These are phyloP conservation scores for Bipolaris gigantea DNA, from an alignment of 2,329 filamentous ascomycete species.

Conservation along the genomic window DNA sequence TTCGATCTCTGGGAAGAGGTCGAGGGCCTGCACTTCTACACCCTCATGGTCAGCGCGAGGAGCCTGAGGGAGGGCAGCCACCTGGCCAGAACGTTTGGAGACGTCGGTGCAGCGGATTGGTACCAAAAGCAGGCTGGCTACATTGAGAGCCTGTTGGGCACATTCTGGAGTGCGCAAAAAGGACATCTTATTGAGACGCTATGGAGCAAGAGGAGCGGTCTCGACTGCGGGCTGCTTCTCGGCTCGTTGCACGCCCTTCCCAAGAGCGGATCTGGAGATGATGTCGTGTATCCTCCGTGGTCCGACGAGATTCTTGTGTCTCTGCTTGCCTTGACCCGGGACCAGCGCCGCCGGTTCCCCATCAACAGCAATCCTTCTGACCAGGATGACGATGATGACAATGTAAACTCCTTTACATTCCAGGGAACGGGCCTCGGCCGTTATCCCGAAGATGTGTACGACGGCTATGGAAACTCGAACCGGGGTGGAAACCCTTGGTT, in stretches of 20 bases:
- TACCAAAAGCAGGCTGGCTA: slow-evolving; percentile 44
- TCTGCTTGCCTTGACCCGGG: slow-evolving; percentile 39
- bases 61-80: slow-evolving; percentile 42
- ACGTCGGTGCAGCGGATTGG: slow-evolving; percentile 44
- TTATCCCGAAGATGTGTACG: slow-evolving; percentile 50
- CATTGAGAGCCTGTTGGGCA: slow-evolving; percentile 37
- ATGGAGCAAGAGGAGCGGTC: slow-evolving; percentile 36
- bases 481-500: slow-evolving; percentile 48
- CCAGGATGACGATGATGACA: slow-evolving; percentile 16
- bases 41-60: slow-evolving; percentile 42
- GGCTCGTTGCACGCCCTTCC: slow-evolving; percentile 43
- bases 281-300: slow-evolving; percentile 37
- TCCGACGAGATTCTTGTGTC: slow-evolving; percentile 45
- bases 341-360: slow-evolving; percentile 44
- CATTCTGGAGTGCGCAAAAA: slow-evolving; percentile 45
- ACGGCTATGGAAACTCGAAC: slow-evolving; percentile 40
- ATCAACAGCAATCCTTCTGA: slow-evolving; percentile 38
- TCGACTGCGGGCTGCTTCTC: slow-evolving; percentile 46
- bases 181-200: slow-evolving; percentile 45
- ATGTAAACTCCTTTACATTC: slow-evolving; percentile 15
- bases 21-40: slow-evolving; percentile 49
- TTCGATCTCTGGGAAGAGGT: slow-evolving; percentile 54
- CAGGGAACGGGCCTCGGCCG: slow-evolving; percentile 46
- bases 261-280: slow-evolving; percentile 18
- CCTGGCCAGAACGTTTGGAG: slow-evolving; percentile 39